Base-by-base conservation (phyloP, 108 stramenopile genomes). In the Cyclotella atomus region DNA sequence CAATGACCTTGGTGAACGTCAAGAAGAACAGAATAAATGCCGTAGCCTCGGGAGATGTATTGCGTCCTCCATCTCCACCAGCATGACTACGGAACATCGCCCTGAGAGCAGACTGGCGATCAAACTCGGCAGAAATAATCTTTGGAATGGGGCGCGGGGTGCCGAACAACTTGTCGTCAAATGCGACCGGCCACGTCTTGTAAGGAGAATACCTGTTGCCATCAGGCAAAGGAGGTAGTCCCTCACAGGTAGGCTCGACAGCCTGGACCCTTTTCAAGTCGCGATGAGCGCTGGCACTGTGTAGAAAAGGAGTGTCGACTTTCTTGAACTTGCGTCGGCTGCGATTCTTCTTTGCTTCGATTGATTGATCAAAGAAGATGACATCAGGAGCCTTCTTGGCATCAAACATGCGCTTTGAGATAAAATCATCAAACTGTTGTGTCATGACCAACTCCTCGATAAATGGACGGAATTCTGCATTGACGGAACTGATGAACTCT, bases 291-390 rank as follows among this genome's bases (percentile, higher is more conserved):
- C 88, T 89, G 6, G 93, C 91, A 70, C 78, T 83, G 47, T 85
- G 82, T 2, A 94, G 62, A 49, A 94, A 89, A 1, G 91, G 90
- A 9, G 93, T 94, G 17, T 91, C 89, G 35, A 82, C 79, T 68
- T 94, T 94, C 43, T 77, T 84, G 24, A 94, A 68, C 63, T 88
- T 87, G 60, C 88, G 47, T 23, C 79, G 76, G 52, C 88, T 90
- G 16, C 94, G 76, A 50, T 94, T 94, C 60, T 88, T 82, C 79
- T 94, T 96, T 28, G 92, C 92, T 68, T 92, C 89, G 36, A 96
- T 89, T 30, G 87, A 88, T 70, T 94, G 90, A 60, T 96, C 91
- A 82, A 96, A 96, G 62, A 96, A 96, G 12, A 84, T 89, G 10
- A 96, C 65, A 36, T 92, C 95, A 8, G 92, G 91, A 29, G 63